Evolutionary conservation across 164 flowering plant species (phyloP).

Genomic region (Annona squamosa): DNA sequence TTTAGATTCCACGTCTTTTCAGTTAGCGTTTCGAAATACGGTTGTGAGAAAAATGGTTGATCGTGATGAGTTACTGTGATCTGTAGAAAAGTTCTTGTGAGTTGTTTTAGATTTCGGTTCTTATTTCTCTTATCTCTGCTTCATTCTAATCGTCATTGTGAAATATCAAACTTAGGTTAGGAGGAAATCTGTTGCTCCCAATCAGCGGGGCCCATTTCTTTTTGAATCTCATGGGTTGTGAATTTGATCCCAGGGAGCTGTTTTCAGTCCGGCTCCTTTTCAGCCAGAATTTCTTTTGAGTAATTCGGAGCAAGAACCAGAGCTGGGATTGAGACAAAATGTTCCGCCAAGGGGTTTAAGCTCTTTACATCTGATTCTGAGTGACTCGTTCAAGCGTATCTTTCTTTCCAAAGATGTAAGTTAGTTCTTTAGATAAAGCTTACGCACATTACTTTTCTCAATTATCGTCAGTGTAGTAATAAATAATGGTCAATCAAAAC

Average conservation of each 20-base stretch:
- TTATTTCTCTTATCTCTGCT: not conserved
- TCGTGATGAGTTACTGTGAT: slow-evolving; percentile 42
- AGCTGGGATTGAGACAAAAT: slow-evolving; percentile 14
- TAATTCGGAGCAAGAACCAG: slow-evolving; percentile 21
- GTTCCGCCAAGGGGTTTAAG: slow-evolving; percentile 18
- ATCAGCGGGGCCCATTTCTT: not conserved
- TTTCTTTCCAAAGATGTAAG: slow-evolving; percentile 58
- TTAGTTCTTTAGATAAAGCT: not conserved
- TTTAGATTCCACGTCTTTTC: not conserved
- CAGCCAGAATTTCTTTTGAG: slow-evolving; percentile 31
- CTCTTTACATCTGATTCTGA: slow-evolving; percentile 22
- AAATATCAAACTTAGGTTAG: not conserved
- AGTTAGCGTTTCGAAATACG: not conserved
- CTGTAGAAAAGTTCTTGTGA: slow-evolving; percentile 72
- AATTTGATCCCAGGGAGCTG: slow-evolving; percentile 43
- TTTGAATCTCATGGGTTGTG: not conserved
- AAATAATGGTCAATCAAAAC: not conserved
- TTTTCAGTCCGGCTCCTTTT: slow-evolving; percentile 77
- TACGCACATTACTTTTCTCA: not conserved
- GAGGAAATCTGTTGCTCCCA: not conserved
- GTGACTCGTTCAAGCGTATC: slow-evolving; percentile 36
- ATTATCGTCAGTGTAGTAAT: not conserved
- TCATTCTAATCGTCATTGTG: not conserved
- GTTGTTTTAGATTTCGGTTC: slow-evolving; percentile 1
- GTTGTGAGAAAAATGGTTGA: not conserved